Base-by-base conservation (phyloP, 768 basidiomycete species). In the Clathrus columnatus region DNA sequence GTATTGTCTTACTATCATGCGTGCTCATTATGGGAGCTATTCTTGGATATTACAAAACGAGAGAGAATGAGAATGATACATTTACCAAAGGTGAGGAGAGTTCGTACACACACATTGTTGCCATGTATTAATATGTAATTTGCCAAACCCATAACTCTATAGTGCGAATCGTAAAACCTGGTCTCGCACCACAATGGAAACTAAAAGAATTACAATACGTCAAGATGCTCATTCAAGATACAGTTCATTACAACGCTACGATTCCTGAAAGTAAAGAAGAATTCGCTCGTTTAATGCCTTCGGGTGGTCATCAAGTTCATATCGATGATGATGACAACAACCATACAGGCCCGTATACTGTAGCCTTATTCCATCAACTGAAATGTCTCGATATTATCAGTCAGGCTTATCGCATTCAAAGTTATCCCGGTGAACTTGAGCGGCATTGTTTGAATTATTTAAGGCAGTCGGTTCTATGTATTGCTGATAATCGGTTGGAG, bases 351-450 rank as follows among this genome's bases (percentile, higher is more conserved):
- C 59, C 24, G 50, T 68, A 72, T 62, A 74, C 71, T 1, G 64
- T 73, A 6, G 61, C 69, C 0, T 57, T 75, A 46, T 71, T 75
- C 59, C 73, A 75, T 57, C 72, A 73, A 59, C 63, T 73, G 7
- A 68, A 68, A 32, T 73, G 73, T 52, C 62, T 75, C 21, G 65
- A 65, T 41, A 69, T 73, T 54, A 60, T 73, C 43, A 69, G 68
- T 8, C 56, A 60, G 4, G 58, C 63, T 14, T 59, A 68, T 32
- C 55, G 61, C 24, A 51, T 57, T 17, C 24, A 51, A 20, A 21
- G 8, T n/a, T 11, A 18, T 29, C 45, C 53, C 10, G 47, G 23
- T 8, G 18, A 42, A 29, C 27, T 54, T 7, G 45, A 20, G 45
- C 53, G 28, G 20, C 53, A 54, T 21, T 54, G 53, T 41, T 26